Evolutionary conservation across 345 rosid genomes (phyloP).

Genomic region (Rhizophora mangle): DNA sequence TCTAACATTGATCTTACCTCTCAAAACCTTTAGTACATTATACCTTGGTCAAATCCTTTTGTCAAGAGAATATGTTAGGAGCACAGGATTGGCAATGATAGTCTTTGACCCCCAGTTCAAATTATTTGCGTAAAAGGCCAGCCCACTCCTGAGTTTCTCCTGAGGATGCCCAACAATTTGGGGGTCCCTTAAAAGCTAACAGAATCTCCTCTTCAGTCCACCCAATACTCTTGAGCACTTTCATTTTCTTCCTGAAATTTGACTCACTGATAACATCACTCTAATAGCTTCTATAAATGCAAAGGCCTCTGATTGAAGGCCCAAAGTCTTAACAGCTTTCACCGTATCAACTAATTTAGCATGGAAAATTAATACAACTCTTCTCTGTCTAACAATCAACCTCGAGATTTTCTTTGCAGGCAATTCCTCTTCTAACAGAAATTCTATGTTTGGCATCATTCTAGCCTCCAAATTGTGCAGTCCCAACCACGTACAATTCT

Average conservation of each 20-base stretch:
- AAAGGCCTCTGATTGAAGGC: slow-evolving; percentile 13
- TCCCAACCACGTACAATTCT: slow-evolving; percentile 19
- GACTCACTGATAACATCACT: slow-evolving; percentile 4
- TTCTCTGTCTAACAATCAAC: slow-evolving; percentile 9
- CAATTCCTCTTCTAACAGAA: slow-evolving; percentile 20
- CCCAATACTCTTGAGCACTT: slow-evolving; percentile 29
- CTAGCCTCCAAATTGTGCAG: neutral
- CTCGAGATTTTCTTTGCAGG: neutral
- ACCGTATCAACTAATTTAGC: slow-evolving; percentile 12
- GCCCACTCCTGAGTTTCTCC: slow-evolving; percentile 14
- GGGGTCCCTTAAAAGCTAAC: slow-evolving; percentile 10
- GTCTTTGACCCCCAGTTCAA: slow-evolving; percentile 1
- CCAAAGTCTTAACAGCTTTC: slow-evolving; percentile 14
- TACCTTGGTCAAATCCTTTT: slow-evolving; percentile 24
- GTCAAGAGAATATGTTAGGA: slow-evolving; percentile 17
- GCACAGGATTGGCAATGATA: slow-evolving; percentile 10
- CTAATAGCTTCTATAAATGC: slow-evolving; percentile 19
- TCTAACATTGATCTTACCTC: neutral
- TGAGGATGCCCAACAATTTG: slow-evolving; percentile 3
- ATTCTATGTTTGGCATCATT: slow-evolving; percentile 21
- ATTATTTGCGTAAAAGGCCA: slow-evolving; percentile 21
- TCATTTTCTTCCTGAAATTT: slow-evolving; percentile 22
- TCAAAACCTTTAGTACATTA: slow-evolving; percentile 16
- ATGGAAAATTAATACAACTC: neutral
- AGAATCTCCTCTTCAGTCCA: slow-evolving; percentile 28